Base-by-base conservation (phyloP, 75 land plant genomes). In the Picea sitchensis region DNA sequence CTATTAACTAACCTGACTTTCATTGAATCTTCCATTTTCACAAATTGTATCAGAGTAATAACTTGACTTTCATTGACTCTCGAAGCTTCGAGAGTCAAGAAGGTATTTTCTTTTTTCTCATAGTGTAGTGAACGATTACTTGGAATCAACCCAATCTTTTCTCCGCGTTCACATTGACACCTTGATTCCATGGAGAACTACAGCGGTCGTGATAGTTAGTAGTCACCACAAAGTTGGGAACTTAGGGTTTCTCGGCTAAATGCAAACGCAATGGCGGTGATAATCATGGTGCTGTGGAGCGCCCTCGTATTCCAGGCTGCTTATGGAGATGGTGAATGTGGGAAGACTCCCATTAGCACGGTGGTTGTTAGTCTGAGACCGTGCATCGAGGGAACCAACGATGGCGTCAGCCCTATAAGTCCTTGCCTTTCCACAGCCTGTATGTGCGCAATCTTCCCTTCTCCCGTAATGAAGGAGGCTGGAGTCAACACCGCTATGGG, bases 401-500 rank as follows among this genome's bases (percentile, higher is more conserved):
- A 62, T 21, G 65, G 51, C 51, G 80, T 81, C 3, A 58, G 86
- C 0, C 75, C 86, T 2, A 41, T 81, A 60, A 44, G 58, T 61
- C 3, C 15, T 71, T n/a, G 7, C 59, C 31, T 31, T 78, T 0
- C 81, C 85, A 2, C n/a, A n/a, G 58, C 21, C 11, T 87, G 88
- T 65, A 58, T 87, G 1, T 87, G 88, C 34, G 79, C 83, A 0
- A 79, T 84, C 6, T 14, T 5, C 38, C 31, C 81, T 26, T 84
- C 86, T 14, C 79, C 80, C 7, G 85, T 83, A 0, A 87, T 81
- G 76, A 59, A 76, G 31, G 88, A 83, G n/a, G n/a, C 0, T 85
- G n/a, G 88, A 4, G 81, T 87, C 63, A 87, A 84, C 3, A 78
- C 81, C 9, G 83, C 73, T n/a, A 58, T 77, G 6, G 85, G 77